Evolutionary conservation across 2,329 filamentous ascomycete genomes (phyloP).

Genomic region (Colletotrichum cereale): DNA sequence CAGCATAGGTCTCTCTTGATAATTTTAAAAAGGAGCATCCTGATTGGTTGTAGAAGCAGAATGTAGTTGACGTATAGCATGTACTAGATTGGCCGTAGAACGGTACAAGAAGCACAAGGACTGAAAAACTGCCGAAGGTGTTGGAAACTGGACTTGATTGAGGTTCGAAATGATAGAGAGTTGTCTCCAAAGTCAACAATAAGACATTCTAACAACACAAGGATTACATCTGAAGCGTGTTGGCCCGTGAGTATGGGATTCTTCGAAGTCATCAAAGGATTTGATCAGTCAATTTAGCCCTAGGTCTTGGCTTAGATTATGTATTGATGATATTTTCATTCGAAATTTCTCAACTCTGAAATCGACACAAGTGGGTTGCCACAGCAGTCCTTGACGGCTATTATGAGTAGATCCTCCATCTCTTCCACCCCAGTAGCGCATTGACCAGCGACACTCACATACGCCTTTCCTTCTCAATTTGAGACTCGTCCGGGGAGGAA

Average conservation of each 20-base stretch:
- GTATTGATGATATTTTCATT: neutral
- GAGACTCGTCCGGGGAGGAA: neutral
- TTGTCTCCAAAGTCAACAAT: neutral
- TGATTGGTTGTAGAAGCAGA: neutral
- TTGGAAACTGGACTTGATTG: accelerated
- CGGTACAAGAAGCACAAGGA: neutral
- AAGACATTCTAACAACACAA: neutral
- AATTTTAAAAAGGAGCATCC: too few species aligned
- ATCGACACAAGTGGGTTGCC: neutral
- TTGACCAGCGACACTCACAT: neutral
- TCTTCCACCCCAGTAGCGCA: neutral
- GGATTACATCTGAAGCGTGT: neutral
- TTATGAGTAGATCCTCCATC: neutral
- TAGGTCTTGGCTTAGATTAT: neutral
- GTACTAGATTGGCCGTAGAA: too few species aligned
- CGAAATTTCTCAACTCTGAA: neutral
- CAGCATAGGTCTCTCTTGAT: too few species aligned
- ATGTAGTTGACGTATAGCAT: too few species aligned
- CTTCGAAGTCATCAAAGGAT: too few species aligned
- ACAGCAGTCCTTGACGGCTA: too few species aligned
- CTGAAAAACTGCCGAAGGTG: neutral
- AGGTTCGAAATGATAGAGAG: neutral
- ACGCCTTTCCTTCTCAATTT: neutral
- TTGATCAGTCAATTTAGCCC: neutral
- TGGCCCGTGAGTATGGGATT: neutral